Base-by-base conservation (phyloP, 2,329 filamentous ascomycete species). In the Mollisia scopiformis region DNA sequence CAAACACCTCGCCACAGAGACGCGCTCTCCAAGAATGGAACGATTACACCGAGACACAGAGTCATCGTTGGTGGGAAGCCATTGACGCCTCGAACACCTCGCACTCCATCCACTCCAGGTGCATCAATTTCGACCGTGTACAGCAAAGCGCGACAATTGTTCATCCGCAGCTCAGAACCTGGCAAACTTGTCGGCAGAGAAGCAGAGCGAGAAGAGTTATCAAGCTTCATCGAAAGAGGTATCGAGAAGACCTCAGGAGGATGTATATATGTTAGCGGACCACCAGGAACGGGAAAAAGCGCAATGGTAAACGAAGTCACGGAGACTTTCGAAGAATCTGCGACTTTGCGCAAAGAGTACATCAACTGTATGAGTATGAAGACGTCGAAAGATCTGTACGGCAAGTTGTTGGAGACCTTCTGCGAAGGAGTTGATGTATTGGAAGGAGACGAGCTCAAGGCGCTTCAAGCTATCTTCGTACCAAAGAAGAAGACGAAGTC, bases 361-460 rank as follows among this genome's bases (percentile, higher is more conserved):
- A 84, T 99, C 81, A 99, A 99, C 75, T 99, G 95, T 77, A 97
- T 97, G 88, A 97, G 93, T 76, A 88, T 97, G 76, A 96, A 95
- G 72, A 92, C 88, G 33, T 91, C 93, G 2, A 88, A 87, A 66
- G 93, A 97, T 72, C 82, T 99, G 23, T 96, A 96, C 75, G 83
- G 84, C 64, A 93, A 89, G 21, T 79, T 99, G 19, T 77, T 94
- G 13, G 88, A 91, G 66, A 83, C 85, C 57, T 85, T 94, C 43
- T 79, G 89, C 59, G 83, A 83, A 13, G 81, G 83, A 31, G 75
- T 78, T 19, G 84, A 88, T 41, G 74, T 87, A 35, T 77, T 83
- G 10, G 89, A 91, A 68, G 84, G 84, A 62, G 86, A 91, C 52
- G 88, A 90, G 33, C 84, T 88, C 57, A 82, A 86, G 6, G 82